A percentile compares a stretch with the other conserved stretches of the same genome.
These are phyloP conservation scores for Colletotrichum incanum DNA, from an alignment of 2,329 filamentous ascomycete genomes.

Conservation along the genomic window DNA sequence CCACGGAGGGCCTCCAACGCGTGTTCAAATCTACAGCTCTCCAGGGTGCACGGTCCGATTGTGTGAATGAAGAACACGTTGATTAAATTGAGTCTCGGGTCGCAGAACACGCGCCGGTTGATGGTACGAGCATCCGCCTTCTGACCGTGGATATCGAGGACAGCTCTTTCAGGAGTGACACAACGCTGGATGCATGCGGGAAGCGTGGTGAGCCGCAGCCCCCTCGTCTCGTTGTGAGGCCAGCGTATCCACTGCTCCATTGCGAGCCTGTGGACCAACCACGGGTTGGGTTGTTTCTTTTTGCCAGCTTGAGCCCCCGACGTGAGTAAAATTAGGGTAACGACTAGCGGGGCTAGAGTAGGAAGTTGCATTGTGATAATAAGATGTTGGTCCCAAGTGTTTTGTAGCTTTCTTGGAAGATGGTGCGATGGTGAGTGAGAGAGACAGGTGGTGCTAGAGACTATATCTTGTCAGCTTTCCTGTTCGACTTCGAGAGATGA, in stretches of 20 bases:
- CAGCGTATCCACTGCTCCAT: not conserved
- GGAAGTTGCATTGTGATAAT: not conserved
- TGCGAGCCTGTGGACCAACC: not conserved
- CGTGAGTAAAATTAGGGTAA: not conserved
- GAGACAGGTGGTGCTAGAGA: too few relatives aligned
- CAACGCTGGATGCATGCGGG: not conserved
- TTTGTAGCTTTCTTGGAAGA: not conserved
- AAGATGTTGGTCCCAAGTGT: not conserved
- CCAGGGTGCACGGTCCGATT: not conserved
- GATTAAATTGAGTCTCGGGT: not conserved
- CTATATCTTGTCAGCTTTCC: not conserved
- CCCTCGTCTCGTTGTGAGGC: not conserved
- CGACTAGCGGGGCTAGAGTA: not conserved
- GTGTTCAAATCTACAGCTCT: not conserved
- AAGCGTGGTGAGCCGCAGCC: not conserved
- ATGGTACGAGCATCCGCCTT: not conserved
- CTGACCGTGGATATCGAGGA: not conserved
- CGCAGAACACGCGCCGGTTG: conserved; percentile 2
- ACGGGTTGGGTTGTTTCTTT: not conserved
- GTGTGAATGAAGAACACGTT: not conserved
- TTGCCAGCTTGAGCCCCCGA: not conserved
- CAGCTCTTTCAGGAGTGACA: not conserved
- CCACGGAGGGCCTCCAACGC: not conserved
- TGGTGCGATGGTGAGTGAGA: not conserved
- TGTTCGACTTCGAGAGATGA: not conserved